A percentile compares a stretch with the other conserved stretches of the same genome.
Conservation (phyloP, 257 asterid genomes). For the Nicotiana attenuata region DNA sequence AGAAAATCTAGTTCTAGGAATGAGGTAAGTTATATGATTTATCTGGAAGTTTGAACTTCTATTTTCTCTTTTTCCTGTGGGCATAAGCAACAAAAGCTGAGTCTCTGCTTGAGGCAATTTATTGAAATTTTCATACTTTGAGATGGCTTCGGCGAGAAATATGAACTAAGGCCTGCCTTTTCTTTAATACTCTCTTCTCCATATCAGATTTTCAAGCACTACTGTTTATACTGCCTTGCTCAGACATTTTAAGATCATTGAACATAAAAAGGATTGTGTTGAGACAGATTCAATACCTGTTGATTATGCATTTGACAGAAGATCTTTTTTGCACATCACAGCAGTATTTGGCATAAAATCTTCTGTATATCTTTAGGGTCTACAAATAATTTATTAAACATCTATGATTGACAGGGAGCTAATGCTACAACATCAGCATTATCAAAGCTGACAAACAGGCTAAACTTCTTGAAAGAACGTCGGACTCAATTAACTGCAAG, state of each 20-base stretch:
- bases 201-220: not conserved
- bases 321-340: not conserved
- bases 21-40: conserved; percentile 45
- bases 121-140: not conserved
- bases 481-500: conserved; percentile 54
- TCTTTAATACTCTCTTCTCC: not conserved
- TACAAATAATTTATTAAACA: not conserved
- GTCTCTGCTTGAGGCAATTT: not conserved
- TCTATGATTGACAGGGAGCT: conserved; percentile 49
- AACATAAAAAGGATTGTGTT: not conserved
- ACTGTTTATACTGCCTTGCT: not conserved
- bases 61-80: not conserved
- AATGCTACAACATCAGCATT: conserved; percentile 68
- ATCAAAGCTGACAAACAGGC: conserved; percentile 82
- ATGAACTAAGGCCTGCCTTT: not conserved
- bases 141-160: not conserved
- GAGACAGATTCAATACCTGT: not conserved
- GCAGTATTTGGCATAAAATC: not conserved
- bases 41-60: not conserved
- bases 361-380: not conserved
- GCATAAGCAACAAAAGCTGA: not conserved
- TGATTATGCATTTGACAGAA: not conserved
- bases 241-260: not conserved
- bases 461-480: conserved; percentile 88
- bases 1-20: conserved; percentile 49